Percentiles rank a stretch among this genome's conserved stretches.
phyloP scores from a whole-genome alignment of 768 basidiomycete genomes.

The Daedaleopsis nitida region DNA sequence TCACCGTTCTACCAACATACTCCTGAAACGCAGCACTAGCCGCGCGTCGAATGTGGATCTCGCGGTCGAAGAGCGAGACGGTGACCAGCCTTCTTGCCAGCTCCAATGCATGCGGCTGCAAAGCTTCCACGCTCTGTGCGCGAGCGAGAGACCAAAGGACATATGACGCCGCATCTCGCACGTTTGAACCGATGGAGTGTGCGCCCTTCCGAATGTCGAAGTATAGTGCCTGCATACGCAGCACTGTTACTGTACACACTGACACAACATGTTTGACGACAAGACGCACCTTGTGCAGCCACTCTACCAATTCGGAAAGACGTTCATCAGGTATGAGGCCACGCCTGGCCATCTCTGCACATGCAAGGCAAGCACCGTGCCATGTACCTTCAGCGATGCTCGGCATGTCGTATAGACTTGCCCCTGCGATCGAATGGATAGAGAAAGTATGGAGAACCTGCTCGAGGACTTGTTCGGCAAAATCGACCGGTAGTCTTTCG shows the following conservation, averaged over 20 bases:
- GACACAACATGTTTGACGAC: background rate
- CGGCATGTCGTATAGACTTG: constrained; percentile 69
- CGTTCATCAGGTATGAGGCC: constrained; percentile 63
- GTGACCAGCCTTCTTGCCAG: constrained; percentile 76
- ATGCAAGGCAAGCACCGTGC: constrained; percentile 93
- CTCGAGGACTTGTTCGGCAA: constrained; percentile 80
- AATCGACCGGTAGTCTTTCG: constrained; percentile 74
- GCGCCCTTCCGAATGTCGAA: constrained; percentile 92
- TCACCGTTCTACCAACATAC: constrained; percentile 89
- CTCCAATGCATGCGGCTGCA: constrained; percentile 60
- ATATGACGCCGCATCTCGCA: constrained; percentile 93
- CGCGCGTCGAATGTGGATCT: constrained; percentile 91
- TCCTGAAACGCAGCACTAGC: constrained; percentile 99
- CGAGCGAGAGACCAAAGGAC: constrained; percentile 94
- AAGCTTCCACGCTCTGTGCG: constrained; percentile 58
- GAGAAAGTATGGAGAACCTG: constrained; percentile 76
- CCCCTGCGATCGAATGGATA: constrained; percentile 68
- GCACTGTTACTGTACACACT: background rate
- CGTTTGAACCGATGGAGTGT: constrained; percentile 92
- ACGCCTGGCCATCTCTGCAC: constrained; percentile 89
- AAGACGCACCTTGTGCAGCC: constrained; percentile 72
- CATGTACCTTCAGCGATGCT: constrained; percentile 84
- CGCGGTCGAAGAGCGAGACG: constrained; percentile 88
- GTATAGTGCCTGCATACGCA: constrained; percentile 66
- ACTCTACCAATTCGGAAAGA: constrained; percentile 67